These are phyloP conservation scores for Hypoxylon sp. DNA, from an alignment of 2,329 filamentous ascomycete genomes.

Conservation along the genomic window DNA sequence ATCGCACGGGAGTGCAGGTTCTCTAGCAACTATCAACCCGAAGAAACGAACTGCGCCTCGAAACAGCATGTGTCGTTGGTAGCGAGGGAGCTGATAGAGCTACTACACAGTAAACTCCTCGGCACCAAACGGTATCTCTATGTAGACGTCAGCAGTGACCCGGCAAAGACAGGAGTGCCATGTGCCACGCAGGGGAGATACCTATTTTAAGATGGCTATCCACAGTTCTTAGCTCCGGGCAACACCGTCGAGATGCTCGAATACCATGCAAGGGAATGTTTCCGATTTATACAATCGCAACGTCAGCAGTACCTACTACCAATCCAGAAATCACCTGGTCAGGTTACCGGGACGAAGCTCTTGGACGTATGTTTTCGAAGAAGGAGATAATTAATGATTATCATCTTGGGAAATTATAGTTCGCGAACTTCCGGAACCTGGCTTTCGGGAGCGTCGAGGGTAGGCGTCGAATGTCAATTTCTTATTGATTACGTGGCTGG, in stretches of 20 bases:
- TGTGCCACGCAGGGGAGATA: constrained; percentile 33
- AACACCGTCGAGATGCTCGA: constrained; percentile 11
- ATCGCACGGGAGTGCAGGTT: background rate
- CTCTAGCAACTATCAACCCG: constrained; percentile 2
- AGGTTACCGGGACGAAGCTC: constrained; percentile 14
- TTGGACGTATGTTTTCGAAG: constrained; percentile 12
- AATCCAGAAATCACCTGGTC: constrained; percentile 1
- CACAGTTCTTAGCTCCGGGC: background rate
- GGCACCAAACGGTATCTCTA: constrained; percentile 19
- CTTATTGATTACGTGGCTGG: constrained; percentile 36
- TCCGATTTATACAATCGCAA: constrained; percentile 21
- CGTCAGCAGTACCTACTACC: constrained; percentile 20
- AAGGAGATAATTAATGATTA: constrained; percentile 10
- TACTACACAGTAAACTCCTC: constrained; percentile 7
- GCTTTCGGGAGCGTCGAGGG: constrained; percentile 6
- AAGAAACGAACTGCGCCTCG: constrained; percentile 22
- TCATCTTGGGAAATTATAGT: background rate
- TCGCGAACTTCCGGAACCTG: background rate
- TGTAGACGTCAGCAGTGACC: constrained; percentile 4
- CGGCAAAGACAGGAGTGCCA: constrained; percentile 23
- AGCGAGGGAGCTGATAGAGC: constrained; percentile 27
- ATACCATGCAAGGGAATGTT: constrained; percentile 12
- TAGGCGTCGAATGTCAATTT: constrained; percentile 30
- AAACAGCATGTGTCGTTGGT: constrained; percentile 19
- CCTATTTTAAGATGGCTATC: constrained; percentile 29